These are phyloP conservation scores for Intubia oerlemansii DNA, from an alignment of 2,329 filamentous ascomycete genomes.

Conservation along the genomic window DNA sequence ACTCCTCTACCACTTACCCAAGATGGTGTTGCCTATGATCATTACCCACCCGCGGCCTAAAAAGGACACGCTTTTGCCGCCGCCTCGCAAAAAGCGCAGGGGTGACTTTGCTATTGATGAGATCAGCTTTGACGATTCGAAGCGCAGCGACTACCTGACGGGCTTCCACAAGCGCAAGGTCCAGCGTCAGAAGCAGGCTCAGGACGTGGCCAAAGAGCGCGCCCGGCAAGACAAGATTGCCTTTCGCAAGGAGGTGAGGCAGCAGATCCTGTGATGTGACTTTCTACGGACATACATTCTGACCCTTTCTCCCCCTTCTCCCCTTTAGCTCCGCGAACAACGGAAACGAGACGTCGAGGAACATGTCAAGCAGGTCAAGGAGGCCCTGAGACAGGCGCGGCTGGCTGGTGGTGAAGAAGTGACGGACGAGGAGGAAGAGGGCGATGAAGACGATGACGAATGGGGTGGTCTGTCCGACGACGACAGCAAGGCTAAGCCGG, in stretches of 20 bases:
- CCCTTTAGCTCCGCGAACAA: conserved; percentile 76
- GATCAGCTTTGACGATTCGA: conserved; percentile 63
- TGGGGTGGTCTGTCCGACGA: conserved; percentile 45
- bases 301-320: too few relatives aligned
- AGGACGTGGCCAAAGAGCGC: conserved; percentile 57
- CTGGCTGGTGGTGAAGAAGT: conserved; percentile 20
- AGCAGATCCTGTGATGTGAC: too few relatives aligned
- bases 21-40: too few relatives aligned
- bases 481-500: conserved; percentile 9
- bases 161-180: conserved; percentile 94
- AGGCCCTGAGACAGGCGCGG: conserved; percentile 41
- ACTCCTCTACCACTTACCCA: too few relatives aligned
- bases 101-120: conserved; percentile 42
- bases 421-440: conserved; percentile 20
- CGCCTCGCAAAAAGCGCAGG: conserved; percentile 41
- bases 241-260: conserved; percentile 44
- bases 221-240: conserved; percentile 57
- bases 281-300: too few relatives aligned
- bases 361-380: conserved; percentile 59
- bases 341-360: conserved; percentile 62
- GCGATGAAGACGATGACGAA: conserved; percentile 20
- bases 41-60: conserved; percentile 34
- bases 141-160: conserved; percentile 71
- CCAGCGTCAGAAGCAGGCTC: conserved; percentile 64
- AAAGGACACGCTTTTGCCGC: conserved; percentile 25